Evolutionary conservation across 2,329 filamentous ascomycete genomes (phyloP).

Genomic region (Epichloe coenophiala): DNA sequence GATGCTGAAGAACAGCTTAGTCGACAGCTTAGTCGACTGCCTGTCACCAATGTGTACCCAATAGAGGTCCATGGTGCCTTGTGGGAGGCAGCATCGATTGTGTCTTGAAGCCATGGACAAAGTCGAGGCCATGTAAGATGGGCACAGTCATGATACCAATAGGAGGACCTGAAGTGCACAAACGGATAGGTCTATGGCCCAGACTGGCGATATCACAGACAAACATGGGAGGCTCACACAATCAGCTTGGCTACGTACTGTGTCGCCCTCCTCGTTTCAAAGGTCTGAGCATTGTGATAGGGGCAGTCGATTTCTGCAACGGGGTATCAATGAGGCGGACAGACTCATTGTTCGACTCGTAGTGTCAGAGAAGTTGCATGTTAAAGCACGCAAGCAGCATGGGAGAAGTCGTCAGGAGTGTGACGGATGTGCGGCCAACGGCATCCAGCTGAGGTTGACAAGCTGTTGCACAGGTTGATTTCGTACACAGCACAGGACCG

Average conservation of each 20-base stretch:
- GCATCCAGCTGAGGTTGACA: background rate
- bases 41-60: background rate
- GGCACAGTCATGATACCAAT: background rate
- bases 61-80: background rate
- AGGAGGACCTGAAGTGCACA: background rate
- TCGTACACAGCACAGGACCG: background rate
- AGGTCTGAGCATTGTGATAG: background rate
- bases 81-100: background rate
- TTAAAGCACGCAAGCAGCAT: background rate
- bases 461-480: background rate
- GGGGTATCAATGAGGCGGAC: background rate
- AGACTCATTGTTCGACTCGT: background rate
- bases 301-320: background rate
- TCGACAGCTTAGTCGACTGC: no score
- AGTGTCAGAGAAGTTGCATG: background rate
- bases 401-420: background rate
- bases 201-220: background rate
- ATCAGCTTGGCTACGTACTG: background rate
- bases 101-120: background rate
- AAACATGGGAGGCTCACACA: constrained; percentile 2
- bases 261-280: constrained; percentile 2
- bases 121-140: background rate
- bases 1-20: background rate
- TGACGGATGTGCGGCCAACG: background rate
- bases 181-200: background rate